Conservation (phyloP, 2,329 filamentous ascomycete genomes). For the Aspergillus brasiliensis region DNA sequence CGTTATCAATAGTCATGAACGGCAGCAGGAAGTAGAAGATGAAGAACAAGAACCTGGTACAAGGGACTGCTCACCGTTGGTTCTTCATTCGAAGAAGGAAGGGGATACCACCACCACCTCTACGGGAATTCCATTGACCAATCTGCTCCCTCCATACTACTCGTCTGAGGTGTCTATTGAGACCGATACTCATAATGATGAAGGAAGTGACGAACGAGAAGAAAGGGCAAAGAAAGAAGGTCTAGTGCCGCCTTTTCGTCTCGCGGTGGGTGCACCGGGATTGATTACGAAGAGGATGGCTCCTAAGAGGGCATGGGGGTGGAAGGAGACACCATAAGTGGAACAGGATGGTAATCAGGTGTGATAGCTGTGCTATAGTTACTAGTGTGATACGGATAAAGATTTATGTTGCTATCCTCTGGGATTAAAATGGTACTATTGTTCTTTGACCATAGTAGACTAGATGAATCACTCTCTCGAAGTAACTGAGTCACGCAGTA, state of each 20-base stretch:
- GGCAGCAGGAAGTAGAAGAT: not conserved
- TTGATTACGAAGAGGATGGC: not conserved
- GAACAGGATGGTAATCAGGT: not conserved
- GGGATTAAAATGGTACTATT: too few species aligned
- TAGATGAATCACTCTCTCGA: too few species aligned
- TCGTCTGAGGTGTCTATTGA: not conserved
- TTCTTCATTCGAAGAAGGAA: not conserved
- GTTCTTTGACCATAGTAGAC: too few species aligned
- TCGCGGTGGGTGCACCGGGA: not conserved
- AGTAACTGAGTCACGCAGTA: too few species aligned
- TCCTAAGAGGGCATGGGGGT: not conserved
- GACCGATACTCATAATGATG: not conserved
- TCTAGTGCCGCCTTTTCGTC: not conserved
- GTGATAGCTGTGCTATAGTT: not conserved
- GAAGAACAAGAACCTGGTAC: too few species aligned
- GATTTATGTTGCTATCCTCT: too few species aligned
- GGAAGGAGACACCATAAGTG: not conserved
- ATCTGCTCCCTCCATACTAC: not conserved
- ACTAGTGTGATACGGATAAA: too few species aligned
- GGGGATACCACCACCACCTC: not conserved
- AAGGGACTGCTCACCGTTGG: not conserved
- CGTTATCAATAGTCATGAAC: not conserved
- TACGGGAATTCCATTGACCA: not conserved
- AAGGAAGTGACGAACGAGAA: not conserved
- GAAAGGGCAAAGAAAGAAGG: not conserved